Percentiles rank a stretch among this genome's conserved stretches.
phyloP scores from a whole-genome alignment of 1,284 basidiomycete species.

The Caloboletus firmus region DNA sequence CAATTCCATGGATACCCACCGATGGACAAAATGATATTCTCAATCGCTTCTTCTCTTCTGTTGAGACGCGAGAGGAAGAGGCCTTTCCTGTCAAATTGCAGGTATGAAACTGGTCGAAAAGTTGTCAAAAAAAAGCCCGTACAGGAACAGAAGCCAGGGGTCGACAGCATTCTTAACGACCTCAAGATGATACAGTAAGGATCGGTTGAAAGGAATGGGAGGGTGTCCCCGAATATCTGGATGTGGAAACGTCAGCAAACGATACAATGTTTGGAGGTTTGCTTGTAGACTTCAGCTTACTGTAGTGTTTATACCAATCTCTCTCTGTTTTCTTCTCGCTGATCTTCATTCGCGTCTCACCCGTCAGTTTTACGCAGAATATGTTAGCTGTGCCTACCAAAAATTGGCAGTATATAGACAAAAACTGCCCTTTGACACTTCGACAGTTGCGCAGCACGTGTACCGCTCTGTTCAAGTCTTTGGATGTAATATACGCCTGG shows the following conservation, averaged over 20 bases:
- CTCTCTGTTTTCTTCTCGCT: constrained; percentile 66
- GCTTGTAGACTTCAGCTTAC: constrained; percentile 42
- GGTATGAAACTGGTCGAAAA: constrained; percentile 7
- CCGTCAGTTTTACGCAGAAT: background rate
- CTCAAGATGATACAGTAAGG: constrained; percentile 61
- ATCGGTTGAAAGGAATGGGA: constrained; percentile 65
- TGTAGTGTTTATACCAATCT: constrained; percentile 73
- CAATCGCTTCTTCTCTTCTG: constrained; percentile 83
- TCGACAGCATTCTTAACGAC: constrained; percentile 60
- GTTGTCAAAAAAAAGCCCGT: constrained; percentile 9
- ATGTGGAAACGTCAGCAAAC: background rate
- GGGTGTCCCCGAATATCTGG: constrained; percentile 74
- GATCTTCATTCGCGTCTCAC: constrained; percentile 41
- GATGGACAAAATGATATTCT: constrained; percentile 78
- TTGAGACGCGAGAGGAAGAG: constrained; percentile 78
- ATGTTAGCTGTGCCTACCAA: constrained; percentile 57
- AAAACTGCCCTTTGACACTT: constrained; percentile 74
- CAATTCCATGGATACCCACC: constrained; percentile 91
- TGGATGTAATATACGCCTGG: constrained; percentile 73
- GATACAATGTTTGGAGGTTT: background rate
- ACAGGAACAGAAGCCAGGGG: constrained; percentile 88
- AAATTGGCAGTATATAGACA: constrained; percentile 81
- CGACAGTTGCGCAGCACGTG: constrained; percentile 62
- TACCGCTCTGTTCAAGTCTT: constrained; percentile 78
- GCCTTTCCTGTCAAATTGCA: constrained; percentile 56